These are phyloP conservation scores for Cytospora piceicola DNA, from an alignment of 2,329 filamentous ascomycete species.

Conservation along the genomic window DNA sequence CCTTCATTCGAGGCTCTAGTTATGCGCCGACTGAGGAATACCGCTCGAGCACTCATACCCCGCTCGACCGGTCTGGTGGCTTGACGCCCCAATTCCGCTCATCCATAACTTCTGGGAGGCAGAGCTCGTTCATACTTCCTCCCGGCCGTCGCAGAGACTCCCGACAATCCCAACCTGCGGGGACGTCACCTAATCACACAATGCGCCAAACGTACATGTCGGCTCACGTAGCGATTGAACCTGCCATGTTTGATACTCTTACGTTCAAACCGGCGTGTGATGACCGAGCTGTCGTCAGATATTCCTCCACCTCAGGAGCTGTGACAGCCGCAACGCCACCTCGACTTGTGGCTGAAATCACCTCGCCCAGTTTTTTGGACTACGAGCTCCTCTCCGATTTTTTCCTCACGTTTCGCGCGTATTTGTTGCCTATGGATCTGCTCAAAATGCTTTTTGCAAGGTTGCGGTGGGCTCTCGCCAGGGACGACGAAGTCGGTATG, in stretches of 20 bases:
- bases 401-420: conserved; percentile 91
- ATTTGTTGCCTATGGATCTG: conserved; percentile 76
- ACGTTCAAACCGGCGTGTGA: conserved; percentile 80
- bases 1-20: conserved; percentile 79
- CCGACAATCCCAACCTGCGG: conserved; percentile 36
- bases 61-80: conserved; percentile 45
- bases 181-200: conserved; percentile 44
- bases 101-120: conserved; percentile 40
- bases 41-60: conserved; percentile 63
- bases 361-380: conserved; percentile 91
- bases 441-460: conserved; percentile 84
- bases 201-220: conserved; percentile 54
- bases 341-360: conserved; percentile 92
- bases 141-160: conserved; percentile 28
- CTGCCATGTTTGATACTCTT: conserved; percentile 80
- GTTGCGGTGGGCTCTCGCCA: conserved; percentile 81
- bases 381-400: conserved; percentile 98
- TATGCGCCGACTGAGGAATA: conserved; percentile 77
- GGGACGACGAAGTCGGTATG: conserved; percentile 81
- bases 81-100: conserved; percentile 39
- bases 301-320: conserved; percentile 69
- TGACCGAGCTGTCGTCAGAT: conserved; percentile 80
- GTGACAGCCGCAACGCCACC: conserved; percentile 90
- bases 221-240: conserved; percentile 60
- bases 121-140: conserved; percentile 45